phyloP scores from a whole-genome alignment of 208 protist genomes.

The Leishmania amazonensis region DNA sequence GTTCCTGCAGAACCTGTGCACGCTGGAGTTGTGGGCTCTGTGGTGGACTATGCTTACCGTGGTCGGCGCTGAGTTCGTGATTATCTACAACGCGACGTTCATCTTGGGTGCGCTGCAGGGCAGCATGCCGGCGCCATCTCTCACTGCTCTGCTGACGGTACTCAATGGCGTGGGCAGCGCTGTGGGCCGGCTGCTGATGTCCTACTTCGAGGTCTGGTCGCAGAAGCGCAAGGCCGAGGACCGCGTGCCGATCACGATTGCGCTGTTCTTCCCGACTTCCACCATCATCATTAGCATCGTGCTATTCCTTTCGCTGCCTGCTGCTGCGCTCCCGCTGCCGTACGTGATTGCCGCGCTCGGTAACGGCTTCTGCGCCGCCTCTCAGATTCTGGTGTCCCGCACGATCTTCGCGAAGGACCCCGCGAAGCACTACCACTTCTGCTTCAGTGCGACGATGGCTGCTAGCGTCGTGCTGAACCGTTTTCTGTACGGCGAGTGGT shows the following conservation, averaged over 20 bases:
- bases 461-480: constrained; percentile 57
- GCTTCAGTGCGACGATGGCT: constrained; percentile 36
- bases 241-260: constrained; percentile 54
- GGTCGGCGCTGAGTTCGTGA: constrained; percentile 44
- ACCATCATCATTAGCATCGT: constrained; percentile 43
- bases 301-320: constrained; percentile 45
- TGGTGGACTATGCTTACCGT: constrained; percentile 47
- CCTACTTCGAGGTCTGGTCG: constrained; percentile 50
- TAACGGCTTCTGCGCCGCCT: constrained; percentile 59
- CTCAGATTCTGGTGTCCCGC: constrained; percentile 57
- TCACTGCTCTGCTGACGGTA: constrained; percentile 48
- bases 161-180: constrained; percentile 60
- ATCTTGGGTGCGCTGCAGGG: constrained; percentile 45
- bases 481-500: constrained; percentile 73
- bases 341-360: constrained; percentile 55
- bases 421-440: constrained; percentile 79
- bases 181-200: constrained; percentile 47
- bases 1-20: constrained; percentile 43
- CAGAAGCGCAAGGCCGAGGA: constrained; percentile 45
- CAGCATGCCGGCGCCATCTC: constrained; percentile 13
- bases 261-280: constrained; percentile 42
- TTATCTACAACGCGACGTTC: constrained; percentile 57
- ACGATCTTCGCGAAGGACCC: constrained; percentile 69
- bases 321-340: constrained; percentile 42
- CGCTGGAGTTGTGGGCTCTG: constrained; percentile 44